Conservation (phyloP, 208 protist species). For the Leishmania mexicana region DNA sequence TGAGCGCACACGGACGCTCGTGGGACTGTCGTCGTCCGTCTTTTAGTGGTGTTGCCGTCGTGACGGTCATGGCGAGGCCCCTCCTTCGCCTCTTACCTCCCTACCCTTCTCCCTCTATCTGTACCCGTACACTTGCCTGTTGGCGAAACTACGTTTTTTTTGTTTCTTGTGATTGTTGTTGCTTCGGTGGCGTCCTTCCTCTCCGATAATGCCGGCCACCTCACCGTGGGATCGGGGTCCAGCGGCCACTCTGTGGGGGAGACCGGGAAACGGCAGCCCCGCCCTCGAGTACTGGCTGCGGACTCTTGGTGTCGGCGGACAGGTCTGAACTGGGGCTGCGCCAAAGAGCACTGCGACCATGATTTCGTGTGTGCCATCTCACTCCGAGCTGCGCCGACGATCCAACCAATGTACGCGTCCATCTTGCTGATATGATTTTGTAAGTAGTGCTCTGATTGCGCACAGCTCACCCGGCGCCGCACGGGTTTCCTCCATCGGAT, state of each 20-base stretch:
- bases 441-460: not conserved
- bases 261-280: not conserved
- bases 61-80: not conserved
- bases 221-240: not conserved
- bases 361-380: not conserved
- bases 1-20: not conserved
- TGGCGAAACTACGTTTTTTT: not conserved
- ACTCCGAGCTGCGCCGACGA: not conserved
- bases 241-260: not conserved
- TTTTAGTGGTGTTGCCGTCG: not conserved
- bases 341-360: not conserved
- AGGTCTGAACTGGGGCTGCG: not conserved
- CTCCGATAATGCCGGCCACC: not conserved
- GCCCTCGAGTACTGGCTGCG: not conserved
- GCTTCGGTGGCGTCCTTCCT: too few species aligned
- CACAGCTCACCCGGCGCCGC: not conserved
- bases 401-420: not conserved
- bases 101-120: not conserved
- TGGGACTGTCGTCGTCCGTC: not conserved
- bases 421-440: not conserved
- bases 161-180: not conserved
- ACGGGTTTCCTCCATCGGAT: not conserved
- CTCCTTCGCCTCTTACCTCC: not conserved
- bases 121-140: not conserved
- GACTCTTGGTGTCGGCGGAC: not conserved